Conservation (phyloP, 345 rosid genomes). For the Populus euphratica region DNA sequence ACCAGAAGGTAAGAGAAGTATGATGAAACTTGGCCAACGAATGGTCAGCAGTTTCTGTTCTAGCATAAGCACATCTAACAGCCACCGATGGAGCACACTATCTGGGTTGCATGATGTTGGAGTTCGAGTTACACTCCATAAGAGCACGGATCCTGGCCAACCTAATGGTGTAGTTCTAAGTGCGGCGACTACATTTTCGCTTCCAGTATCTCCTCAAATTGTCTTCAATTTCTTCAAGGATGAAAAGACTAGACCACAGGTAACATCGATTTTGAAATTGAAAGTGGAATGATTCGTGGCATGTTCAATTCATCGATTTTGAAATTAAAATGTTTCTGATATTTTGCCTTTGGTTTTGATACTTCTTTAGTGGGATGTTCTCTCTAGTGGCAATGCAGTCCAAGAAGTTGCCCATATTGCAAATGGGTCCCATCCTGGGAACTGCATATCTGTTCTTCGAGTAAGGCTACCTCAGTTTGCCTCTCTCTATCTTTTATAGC, state of each 20-base stretch:
- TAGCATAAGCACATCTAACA: conserved; percentile 74
- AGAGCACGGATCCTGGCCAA: conserved; percentile 70
- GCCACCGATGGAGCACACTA: conserved; percentile 62
- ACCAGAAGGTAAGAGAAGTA: conserved; percentile 81
- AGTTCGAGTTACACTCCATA: conserved; percentile 76
- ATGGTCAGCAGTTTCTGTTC: conserved; percentile 79
- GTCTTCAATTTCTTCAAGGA: conserved; percentile 85
- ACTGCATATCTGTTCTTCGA: conserved; percentile 88
- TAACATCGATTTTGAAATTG: conserved; percentile 7
- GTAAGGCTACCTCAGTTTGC: conserved; percentile 39
- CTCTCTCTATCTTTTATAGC: neutral
- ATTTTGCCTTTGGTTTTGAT: conserved; percentile 1
- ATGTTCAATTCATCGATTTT: neutral
- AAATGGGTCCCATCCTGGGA: conserved; percentile 83
- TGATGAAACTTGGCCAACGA: conserved; percentile 96
- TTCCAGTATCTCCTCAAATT: conserved; percentile 67
- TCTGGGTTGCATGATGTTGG: conserved; percentile 65
- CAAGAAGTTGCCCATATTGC: conserved; percentile 95
- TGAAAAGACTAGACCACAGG: conserved; percentile 91
- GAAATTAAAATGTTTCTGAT: conserved; percentile 1
- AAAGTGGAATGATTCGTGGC: neutral
- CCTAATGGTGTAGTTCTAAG: conserved; percentile 81
- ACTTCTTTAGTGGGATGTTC: conserved; percentile 81
- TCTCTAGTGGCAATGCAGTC: conserved; percentile 74
- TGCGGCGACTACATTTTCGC: conserved; percentile 94